These are phyloP conservation scores for Martensiomyces pterosporus DNA, from an alignment of 192 early-diverging fungal species.

Conservation along the genomic window DNA sequence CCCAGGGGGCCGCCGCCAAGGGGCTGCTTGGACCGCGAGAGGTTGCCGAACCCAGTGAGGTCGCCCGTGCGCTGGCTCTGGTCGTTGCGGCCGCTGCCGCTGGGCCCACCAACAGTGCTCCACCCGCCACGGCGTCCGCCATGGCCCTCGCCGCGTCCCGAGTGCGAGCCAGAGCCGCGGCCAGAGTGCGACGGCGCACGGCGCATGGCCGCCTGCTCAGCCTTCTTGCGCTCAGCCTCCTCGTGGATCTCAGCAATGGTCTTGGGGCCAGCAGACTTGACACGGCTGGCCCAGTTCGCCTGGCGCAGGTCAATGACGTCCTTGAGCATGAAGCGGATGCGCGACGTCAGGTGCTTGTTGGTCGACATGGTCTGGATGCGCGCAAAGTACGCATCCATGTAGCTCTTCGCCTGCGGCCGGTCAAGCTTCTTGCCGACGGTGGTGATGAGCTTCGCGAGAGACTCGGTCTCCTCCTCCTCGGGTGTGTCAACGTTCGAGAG, in stretches of 20 bases:
- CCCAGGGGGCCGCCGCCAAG: slow-evolving; percentile 26
- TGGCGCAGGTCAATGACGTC: slow-evolving; percentile 82
- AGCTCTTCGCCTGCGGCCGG: slow-evolving; percentile 41
- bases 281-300: slow-evolving; percentile 69
- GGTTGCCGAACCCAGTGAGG: slow-evolving; percentile 70
- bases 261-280: slow-evolving; percentile 68
- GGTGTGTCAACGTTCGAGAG: slow-evolving; percentile 66
- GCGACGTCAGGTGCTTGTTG: slow-evolving; percentile 66
- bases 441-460: slow-evolving; percentile 83
- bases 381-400: slow-evolving; percentile 85
- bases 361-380: slow-evolving; percentile 73
- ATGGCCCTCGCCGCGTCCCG: slow-evolving; percentile 61
- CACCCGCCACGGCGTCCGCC: slow-evolving; percentile 51
- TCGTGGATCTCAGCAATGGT: slow-evolving; percentile 92
- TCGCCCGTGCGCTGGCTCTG: slow-evolving; percentile 63
- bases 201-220: slow-evolving; percentile 66
- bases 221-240: slow-evolving; percentile 65
- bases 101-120: slow-evolving; percentile 69
- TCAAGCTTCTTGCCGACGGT: slow-evolving; percentile 86
- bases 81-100: slow-evolving; percentile 54
- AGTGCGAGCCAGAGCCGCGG: slow-evolving; percentile 54
- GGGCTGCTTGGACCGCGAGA: slow-evolving; percentile 54
- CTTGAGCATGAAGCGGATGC: slow-evolving; percentile 91
- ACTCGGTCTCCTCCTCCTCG: slow-evolving; percentile 95
- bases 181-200: slow-evolving; percentile 58